phyloP scores from a whole-genome alignment of 768 basidiomycete genomes.

The Tephrocybe sp. region DNA sequence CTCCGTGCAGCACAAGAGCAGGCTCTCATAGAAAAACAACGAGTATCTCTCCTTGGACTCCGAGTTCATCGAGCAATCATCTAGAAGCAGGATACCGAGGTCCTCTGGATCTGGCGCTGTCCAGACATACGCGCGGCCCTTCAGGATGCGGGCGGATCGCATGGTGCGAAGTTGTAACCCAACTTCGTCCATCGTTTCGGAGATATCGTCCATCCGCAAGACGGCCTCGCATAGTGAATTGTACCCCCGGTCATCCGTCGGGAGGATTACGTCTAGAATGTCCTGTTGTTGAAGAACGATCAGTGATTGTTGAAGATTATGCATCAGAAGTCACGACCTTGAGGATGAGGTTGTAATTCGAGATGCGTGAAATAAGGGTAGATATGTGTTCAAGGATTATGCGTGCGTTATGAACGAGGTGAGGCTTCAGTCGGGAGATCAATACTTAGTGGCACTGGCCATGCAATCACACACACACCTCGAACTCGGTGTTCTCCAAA shows the following conservation, averaged over 20 bases:
- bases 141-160: slow-evolving; percentile 25
- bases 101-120: slow-evolving; percentile 25
- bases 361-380: slow-evolving; percentile 30
- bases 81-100: slow-evolving; percentile 32
- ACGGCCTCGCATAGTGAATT: slow-evolving; percentile 34
- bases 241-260: slow-evolving; percentile 26
- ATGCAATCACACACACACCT: slow-evolving; percentile 16
- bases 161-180: slow-evolving; percentile 36
- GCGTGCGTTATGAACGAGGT: slow-evolving; percentile 22
- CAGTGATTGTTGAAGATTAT: background rate
- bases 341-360: slow-evolving; percentile 28
- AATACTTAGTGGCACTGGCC: no score
- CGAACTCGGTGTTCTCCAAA: slow-evolving; percentile 21
- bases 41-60: slow-evolving; percentile 24
- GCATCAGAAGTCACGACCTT: slow-evolving; percentile 19
- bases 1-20: slow-evolving; percentile 34
- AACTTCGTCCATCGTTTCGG: slow-evolving; percentile 37
- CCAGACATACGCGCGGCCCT: slow-evolving; percentile 27
- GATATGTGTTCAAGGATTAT: slow-evolving; percentile 30
- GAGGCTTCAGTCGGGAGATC: no score
- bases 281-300: slow-evolving; percentile 17
- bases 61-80: slow-evolving; percentile 31
- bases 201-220: slow-evolving; percentile 29
- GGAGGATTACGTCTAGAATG: slow-evolving; percentile 29
- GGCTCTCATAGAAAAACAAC: slow-evolving; percentile 35